Evolutionary conservation across 139 green algal species (phyloP).

Genomic region (Tetratostichococcus sp.): DNA sequence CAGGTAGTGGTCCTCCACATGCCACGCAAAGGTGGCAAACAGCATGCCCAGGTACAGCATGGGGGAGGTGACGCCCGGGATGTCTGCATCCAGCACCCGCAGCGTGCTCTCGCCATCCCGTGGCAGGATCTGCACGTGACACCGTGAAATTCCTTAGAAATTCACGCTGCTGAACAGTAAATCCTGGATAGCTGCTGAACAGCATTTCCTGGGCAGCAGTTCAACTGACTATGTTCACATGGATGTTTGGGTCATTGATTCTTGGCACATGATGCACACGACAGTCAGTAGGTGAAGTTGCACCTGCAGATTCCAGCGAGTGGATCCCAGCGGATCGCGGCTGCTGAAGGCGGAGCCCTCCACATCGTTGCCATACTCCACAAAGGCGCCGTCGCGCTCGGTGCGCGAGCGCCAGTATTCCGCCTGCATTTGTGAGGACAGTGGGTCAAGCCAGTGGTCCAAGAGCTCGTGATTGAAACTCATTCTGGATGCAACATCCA

Average conservation of each 20-base stretch:
- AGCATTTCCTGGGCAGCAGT: too few relatives aligned
- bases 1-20: constrained; percentile 91
- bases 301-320: constrained; percentile 64
- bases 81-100: constrained; percentile 26
- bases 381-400: neutral
- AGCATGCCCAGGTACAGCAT: constrained; percentile 88
- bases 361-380: constrained; percentile 76
- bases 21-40: constrained; percentile 86
- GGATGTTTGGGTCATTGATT: too few relatives aligned
- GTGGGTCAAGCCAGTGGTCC: too few relatives aligned
- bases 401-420: constrained; percentile 51
- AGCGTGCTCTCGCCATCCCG: constrained; percentile 34
- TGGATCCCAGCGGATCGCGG: constrained; percentile 39
- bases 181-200: too few relatives aligned
- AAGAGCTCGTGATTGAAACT: neutral
- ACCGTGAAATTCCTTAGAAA: neutral
- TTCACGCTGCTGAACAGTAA: too few relatives aligned
- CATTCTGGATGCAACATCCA: neutral
- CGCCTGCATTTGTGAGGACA: constrained; percentile 29
- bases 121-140: constrained; percentile 32
- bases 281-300: too few relatives aligned
- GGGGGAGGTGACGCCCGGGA: constrained; percentile 67
- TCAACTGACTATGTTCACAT: neutral
- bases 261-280: too few relatives aligned
- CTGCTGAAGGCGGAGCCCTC: constrained; percentile 63